Conservation (phyloP, 2,329 filamentous ascomycete genomes). For the Fusarium tuaranense region DNA sequence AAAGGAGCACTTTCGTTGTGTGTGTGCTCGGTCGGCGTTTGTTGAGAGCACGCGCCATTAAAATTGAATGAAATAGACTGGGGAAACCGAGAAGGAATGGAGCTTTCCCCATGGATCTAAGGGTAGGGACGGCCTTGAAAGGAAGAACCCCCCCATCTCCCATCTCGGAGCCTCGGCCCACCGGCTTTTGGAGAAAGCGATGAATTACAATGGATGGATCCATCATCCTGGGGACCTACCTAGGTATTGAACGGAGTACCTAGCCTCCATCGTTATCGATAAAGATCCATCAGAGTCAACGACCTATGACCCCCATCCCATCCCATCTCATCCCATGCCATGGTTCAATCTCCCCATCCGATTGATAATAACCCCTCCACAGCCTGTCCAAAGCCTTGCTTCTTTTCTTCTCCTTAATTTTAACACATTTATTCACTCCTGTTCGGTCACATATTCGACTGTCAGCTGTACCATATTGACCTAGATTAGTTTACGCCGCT, state of each 20-base stretch:
- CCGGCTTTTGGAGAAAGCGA: conserved; percentile 35
- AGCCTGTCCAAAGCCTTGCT: conserved; percentile 8
- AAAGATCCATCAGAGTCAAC: conserved; percentile 24
- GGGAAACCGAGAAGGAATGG: conserved; percentile 1
- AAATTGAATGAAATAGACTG: not conserved
- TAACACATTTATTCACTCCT: not conserved
- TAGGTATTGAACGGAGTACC: not conserved
- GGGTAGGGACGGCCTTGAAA: not conserved
- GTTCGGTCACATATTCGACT: not conserved
- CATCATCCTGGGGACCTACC: not conserved
- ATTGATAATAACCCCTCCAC: conserved; percentile 39
- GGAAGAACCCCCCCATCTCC: not conserved
- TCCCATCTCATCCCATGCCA: not conserved
- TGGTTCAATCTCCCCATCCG: conserved; percentile 31
- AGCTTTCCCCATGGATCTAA: conserved; percentile 19
- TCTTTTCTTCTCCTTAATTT: not conserved
- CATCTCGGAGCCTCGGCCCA: conserved; percentile 41
- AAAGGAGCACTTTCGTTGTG: conserved; percentile 22
- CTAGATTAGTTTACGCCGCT: not conserved
- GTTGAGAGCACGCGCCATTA: conserved; percentile 35
- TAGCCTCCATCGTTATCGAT: conserved; percentile 31
- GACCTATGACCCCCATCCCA: not conserved
- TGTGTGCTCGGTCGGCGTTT: conserved; percentile 8
- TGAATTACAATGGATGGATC: conserved; percentile 4
- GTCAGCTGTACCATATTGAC: not conserved